Evolutionary conservation across 1,284 basidiomycete genomes (phyloP).

Genomic region (Cutaneotrichosporon sp.): DNA sequence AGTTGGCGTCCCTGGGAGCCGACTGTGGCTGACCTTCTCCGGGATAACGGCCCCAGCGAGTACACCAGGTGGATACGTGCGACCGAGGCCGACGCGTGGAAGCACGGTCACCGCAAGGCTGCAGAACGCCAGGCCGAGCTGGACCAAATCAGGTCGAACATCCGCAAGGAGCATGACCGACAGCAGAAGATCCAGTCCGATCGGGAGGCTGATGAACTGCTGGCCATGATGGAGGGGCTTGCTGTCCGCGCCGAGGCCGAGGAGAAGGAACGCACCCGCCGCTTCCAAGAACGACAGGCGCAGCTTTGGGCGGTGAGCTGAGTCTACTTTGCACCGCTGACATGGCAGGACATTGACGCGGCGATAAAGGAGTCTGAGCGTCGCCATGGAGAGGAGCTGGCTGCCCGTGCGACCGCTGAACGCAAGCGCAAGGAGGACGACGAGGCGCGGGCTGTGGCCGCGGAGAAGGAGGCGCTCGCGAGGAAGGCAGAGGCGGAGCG

Average conservation of each 20-base stretch:
- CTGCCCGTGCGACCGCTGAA: conserved; percentile 16
- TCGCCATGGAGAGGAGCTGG: conserved; percentile 28
- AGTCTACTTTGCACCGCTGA: neutral
- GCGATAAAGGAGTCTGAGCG: conserved; percentile 34
- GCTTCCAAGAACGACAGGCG: conserved; percentile 40
- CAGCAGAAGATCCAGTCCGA: conserved; percentile 22
- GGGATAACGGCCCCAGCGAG: conserved; percentile 30
- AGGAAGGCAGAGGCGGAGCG: conserved; percentile 33
- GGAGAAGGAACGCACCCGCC: conserved; percentile 34
- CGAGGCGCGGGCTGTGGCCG: conserved; percentile 27
- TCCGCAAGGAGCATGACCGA: conserved; percentile 22
- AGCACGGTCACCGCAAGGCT: conserved; percentile 13
- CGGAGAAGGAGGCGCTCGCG: conserved; percentile 30
- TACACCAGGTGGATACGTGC: conserved; percentile 36
- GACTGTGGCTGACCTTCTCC: conserved; percentile 24
- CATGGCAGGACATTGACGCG: conserved; percentile 39
- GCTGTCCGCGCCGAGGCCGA: conserved; percentile 34
- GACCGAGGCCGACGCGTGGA: conserved; percentile 43
- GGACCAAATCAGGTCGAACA: conserved; percentile 12
- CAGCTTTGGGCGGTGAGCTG: conserved; percentile 45
- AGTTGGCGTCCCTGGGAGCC: conserved; percentile 18
- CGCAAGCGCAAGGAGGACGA: conserved; percentile 31
- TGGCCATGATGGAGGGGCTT: conserved; percentile 38
- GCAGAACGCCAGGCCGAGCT: conserved; percentile 11
- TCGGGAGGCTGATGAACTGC: conserved; percentile 39